phyloP scores from a whole-genome alignment of 1,284 basidiomycete species.

The Austroboletus niveus region DNA sequence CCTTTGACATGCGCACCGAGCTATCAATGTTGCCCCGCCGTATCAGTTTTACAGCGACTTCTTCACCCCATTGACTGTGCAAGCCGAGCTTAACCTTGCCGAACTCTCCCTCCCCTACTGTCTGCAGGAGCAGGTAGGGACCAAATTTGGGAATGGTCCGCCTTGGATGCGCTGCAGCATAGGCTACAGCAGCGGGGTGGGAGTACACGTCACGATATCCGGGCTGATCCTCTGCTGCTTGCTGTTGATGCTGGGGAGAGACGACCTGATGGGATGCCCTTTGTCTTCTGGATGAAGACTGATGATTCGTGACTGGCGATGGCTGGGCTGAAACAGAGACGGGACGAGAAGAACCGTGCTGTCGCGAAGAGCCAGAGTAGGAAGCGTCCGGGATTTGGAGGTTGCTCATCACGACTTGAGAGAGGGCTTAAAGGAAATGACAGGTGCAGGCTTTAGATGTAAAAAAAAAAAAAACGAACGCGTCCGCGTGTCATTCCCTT shows the following conservation, averaged over 20 bases:
- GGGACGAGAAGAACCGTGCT: conserved; percentile 34
- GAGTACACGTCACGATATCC: conserved; percentile 71
- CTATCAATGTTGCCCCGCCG: conserved; percentile 90
- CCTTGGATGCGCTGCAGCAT: conserved; percentile 78
- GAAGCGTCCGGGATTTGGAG: conserved; percentile 49
- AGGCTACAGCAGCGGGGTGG: conserved; percentile 86
- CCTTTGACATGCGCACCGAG: conserved; percentile 87
- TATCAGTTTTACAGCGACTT: conserved; percentile 99
- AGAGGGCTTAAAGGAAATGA: background rate
- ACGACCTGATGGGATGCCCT: conserved; percentile 54
- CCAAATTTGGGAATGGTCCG: conserved; percentile 91
- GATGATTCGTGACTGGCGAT: conserved; percentile 36
- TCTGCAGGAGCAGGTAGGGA: conserved; percentile 92
- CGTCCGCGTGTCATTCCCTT: conserved; percentile 14
- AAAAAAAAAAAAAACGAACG: conserved; percentile 16
- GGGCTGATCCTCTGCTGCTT: conserved; percentile 38
- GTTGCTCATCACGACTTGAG: conserved; percentile 24
- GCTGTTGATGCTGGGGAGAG: conserved; percentile 44
- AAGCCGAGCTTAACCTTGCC: conserved; percentile 99
- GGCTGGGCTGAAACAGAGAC: conserved; percentile 48
- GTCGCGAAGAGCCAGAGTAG: conserved; percentile 46
- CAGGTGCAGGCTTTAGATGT: no score
- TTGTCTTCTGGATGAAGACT: conserved; percentile 42
- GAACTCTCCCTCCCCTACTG: conserved; percentile 97
- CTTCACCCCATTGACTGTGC: conserved; percentile 93